Base-by-base conservation (phyloP, 805 yeast species). In the Ogataea saltuana region DNA sequence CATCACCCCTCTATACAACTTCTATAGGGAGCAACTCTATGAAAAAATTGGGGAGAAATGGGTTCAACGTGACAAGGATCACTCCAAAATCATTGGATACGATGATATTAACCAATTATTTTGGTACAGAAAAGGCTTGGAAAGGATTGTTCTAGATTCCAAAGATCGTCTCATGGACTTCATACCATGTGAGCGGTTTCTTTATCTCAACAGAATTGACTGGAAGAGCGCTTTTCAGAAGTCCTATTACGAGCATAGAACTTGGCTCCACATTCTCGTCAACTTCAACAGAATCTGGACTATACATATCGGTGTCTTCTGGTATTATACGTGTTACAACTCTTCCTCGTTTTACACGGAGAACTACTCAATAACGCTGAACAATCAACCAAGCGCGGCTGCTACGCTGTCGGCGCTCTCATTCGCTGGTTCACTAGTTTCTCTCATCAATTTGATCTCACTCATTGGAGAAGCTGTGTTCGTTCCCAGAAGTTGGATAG, bases 101-200 rank as follows among this genome's bases (percentile, higher is more conserved):
- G 97, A 88, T 66, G 97, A 88, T 61, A 81, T 88, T 61, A 88
- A 88, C 59, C 96, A 88, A 56, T 68, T 85, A 28, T 88, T 88
- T 58, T 88, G 97, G 97, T 81, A 84, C 53, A 72, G 80, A 3
- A 75, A 79, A 48, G 88, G 93, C 0, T 68, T 88, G 40, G 79
- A 78, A 48, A 72, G 73, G 39, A 71, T 88, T 15, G 64, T 65
- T 2, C 58, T 84, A 23, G 55, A 63, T 3, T 72, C 71, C 32
- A 71, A 70, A 34, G 59, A 61, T 4, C 63, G 64, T 33, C 59
- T 86, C 18, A 75, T 86, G 63, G 78, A 76, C 46, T 58, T 76
- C 25, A 76, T 78, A 2, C 69, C 79, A 0, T 59, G 67, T 16
- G 80, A 81, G 42, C 69, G 96, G 48, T 87, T 78, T 52, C 46